Evolutionary conservation across 2,329 filamentous ascomycete species (phyloP).

Genomic region (Periconia digitata): DNA sequence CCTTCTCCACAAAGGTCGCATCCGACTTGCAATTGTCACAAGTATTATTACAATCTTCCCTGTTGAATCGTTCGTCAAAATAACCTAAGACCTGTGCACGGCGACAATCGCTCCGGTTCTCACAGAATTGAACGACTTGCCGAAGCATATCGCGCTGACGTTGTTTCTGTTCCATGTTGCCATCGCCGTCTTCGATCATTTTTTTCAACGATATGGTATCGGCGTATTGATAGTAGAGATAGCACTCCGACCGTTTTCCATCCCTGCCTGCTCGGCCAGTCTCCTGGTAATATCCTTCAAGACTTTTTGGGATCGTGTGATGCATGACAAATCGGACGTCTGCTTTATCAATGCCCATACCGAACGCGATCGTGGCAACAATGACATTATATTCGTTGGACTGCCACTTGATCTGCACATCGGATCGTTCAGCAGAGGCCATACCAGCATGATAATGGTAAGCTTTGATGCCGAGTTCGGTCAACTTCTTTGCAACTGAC

Average conservation of each 20-base stretch:
- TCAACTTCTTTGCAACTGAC: constrained; percentile 71
- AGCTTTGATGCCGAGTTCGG: constrained; percentile 67
- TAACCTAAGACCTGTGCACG: constrained; percentile 88
- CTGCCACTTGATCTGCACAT: constrained; percentile 83
- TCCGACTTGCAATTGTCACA: constrained; percentile 90
- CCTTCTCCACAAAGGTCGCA: constrained; percentile 68
- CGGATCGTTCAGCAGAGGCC: constrained; percentile 64
- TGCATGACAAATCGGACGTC: constrained; percentile 97
- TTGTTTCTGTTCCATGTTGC: constrained; percentile 75
- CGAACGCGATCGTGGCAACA: constrained; percentile 96
- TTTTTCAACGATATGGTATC: constrained; percentile 74
- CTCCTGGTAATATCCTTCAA: constrained; percentile 98
- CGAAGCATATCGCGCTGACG: constrained; percentile 83
- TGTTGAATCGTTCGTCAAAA: constrained; percentile 82
- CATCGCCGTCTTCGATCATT: constrained; percentile 83
- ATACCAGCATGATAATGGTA: constrained; percentile 86
- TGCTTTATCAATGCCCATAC: constrained; percentile 99
- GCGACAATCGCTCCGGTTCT: constrained; percentile 85
- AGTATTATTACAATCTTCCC: constrained; percentile 67
- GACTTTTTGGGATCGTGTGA: constrained; percentile 85
- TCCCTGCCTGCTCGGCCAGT: constrained; percentile 94
- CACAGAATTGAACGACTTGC: constrained; percentile 82
- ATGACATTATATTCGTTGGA: constrained; percentile 78
- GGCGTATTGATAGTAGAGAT: constrained; percentile 81
- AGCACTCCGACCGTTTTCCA: constrained; percentile 83